Evolutionary conservation across 805 yeast genomes (phyloP).

Genomic region (Pichia manshurica): DNA sequence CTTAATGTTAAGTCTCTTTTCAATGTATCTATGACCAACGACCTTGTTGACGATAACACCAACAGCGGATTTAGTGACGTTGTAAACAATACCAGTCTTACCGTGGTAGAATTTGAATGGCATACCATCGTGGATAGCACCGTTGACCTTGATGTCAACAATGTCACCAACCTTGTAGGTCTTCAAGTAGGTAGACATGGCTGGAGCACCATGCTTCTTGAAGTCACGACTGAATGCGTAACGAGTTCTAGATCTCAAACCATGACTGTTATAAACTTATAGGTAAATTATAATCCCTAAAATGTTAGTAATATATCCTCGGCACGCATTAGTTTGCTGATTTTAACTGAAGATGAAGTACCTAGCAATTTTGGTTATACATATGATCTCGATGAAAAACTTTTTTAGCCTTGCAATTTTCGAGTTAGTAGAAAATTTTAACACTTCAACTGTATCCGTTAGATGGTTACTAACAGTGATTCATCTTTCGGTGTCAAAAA

Average conservation of each 20-base stretch:
- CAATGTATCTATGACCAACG: constrained; percentile 98
- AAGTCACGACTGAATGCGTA: constrained; percentile 99
- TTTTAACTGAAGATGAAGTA: too few relatives aligned
- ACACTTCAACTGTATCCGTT: too few relatives aligned
- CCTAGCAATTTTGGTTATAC: too few relatives aligned
- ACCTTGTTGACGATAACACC: constrained; percentile 98
- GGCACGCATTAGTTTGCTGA: too few relatives aligned
- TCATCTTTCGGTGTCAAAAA: too few relatives aligned
- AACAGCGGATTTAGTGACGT: constrained; percentile 97
- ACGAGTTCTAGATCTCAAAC: constrained; percentile 99
- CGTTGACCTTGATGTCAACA: constrained; percentile 98
- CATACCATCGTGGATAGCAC: constrained; percentile 99
- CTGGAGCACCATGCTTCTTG: constrained; percentile 93
- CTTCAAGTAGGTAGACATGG: constrained; percentile 96
- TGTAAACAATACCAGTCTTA: constrained; percentile 98
- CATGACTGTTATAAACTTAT: constrained; percentile 59
- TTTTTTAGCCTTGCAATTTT: too few relatives aligned
- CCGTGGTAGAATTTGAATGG: constrained; percentile 99
- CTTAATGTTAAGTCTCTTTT: constrained; percentile 98
- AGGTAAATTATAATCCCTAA: background rate
- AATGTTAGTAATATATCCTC: too few relatives aligned
- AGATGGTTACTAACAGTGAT: too few relatives aligned
- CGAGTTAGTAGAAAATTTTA: too few relatives aligned
- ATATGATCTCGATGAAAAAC: too few relatives aligned
- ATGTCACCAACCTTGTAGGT: constrained; percentile 98